A percentile compares a stretch with the other conserved stretches of the same genome.
phyloP scores from a whole-genome alignment of 805 yeast species.

The Candida tibetensis region DNA sequence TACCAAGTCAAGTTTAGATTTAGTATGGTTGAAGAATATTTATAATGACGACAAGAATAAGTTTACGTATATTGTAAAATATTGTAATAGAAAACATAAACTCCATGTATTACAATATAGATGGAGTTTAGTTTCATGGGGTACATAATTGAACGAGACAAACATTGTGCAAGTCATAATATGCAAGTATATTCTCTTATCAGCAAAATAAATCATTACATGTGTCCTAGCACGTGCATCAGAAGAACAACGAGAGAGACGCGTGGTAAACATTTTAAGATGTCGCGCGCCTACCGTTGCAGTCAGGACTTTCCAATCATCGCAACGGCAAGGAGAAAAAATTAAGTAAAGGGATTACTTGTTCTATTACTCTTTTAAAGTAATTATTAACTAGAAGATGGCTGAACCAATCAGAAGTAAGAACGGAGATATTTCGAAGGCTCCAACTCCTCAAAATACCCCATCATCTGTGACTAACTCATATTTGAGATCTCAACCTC shows the following conservation, averaged over 20 bases:
- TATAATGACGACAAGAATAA: no score
- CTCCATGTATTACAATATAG: no score
- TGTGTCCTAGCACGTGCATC: no score
- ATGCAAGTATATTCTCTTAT: no score
- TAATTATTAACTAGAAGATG: constrained; percentile 48
- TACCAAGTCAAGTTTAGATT: neutral
- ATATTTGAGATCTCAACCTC: constrained; percentile 61
- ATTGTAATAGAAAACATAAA: no score
- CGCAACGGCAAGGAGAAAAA: neutral
- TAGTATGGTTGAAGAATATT: neutral
- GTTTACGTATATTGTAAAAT: no score
- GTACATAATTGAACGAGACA: no score
- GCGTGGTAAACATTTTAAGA: neutral
- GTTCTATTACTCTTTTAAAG: neutral
- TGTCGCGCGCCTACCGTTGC: neutral
- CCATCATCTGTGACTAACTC: constrained; percentile 85
- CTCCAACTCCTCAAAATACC: constrained; percentile 98
- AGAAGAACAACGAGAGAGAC: no score
- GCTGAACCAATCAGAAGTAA: constrained; percentile 80
- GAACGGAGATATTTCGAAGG: constrained; percentile 73
- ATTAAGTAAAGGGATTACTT: neutral
- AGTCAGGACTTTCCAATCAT: neutral
- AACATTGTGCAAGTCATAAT: no score
- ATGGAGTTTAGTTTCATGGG: no score
- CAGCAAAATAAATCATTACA: no score